A percentile compares a stretch with the other conserved stretches of the same genome.
Conservation (phyloP, 768 basidiomycete species). For the Leccinum pellstonianum region DNA sequence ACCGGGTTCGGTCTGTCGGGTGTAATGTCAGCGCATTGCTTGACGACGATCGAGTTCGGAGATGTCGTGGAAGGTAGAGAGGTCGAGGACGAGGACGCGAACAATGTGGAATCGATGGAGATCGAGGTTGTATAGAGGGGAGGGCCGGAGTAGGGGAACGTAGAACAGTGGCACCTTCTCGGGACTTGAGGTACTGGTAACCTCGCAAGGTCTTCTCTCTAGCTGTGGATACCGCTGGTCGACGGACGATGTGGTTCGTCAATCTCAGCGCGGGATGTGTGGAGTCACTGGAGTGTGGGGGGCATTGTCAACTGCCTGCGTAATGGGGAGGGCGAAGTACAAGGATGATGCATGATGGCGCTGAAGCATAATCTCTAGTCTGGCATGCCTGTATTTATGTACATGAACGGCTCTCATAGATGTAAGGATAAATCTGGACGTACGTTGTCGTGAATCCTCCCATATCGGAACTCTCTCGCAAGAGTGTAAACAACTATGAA, state of each 20-base stretch:
- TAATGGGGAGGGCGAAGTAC: too few relatives aligned
- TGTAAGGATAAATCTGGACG: too few relatives aligned
- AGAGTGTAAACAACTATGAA: slow-evolving; percentile 15
- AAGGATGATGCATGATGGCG: too few relatives aligned
- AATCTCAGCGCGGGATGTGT: neutral
- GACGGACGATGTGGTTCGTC: neutral
- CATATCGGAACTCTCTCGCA: slow-evolving; percentile 28
- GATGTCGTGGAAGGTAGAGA: neutral
- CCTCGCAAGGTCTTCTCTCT: too few relatives aligned
- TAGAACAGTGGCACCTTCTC: too few relatives aligned
- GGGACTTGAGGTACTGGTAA: too few relatives aligned
- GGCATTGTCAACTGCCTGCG: neutral
- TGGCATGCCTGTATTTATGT: too few relatives aligned
- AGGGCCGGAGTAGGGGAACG: too few relatives aligned
- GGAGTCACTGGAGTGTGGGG: neutral
- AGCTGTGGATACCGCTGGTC: neutral
- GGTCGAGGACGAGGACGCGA: neutral
- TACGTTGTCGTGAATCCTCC: too few relatives aligned
- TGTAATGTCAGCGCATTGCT: neutral
- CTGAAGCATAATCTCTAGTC: too few relatives aligned
- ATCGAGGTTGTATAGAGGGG: neutral
- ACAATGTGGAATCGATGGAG: neutral
- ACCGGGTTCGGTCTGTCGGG: neutral
- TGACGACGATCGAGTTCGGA: neutral
- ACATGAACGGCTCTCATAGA: too few relatives aligned